These are phyloP conservation scores for Pistacia vera DNA, from an alignment of 345 rosid species.

Conservation along the genomic window DNA sequence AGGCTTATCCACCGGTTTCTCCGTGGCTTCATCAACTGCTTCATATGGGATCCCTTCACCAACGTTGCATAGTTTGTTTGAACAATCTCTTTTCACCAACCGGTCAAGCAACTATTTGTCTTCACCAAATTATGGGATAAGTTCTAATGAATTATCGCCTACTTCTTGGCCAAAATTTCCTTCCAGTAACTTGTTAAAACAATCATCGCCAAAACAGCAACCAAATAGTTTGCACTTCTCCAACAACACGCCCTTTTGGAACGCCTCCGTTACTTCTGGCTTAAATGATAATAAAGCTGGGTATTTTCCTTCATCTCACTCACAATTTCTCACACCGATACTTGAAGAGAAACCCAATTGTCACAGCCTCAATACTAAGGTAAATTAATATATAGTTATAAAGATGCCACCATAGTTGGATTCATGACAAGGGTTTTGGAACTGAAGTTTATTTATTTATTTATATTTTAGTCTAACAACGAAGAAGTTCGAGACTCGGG, in stretches of 20 bases:
- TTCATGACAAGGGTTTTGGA: slow-evolving; percentile 17
- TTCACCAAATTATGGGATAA: slow-evolving; percentile 25
- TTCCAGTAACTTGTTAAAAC: slow-evolving; percentile 33
- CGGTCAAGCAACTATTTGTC: slow-evolving; percentile 37
- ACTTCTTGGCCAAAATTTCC: slow-evolving; percentile 48
- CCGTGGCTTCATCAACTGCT: slow-evolving; percentile 21
- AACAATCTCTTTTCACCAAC: slow-evolving; percentile 39
- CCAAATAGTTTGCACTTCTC: slow-evolving; percentile 44
- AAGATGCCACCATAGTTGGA: not conserved
- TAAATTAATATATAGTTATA: not conserved
- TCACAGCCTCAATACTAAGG: slow-evolving; percentile 31
- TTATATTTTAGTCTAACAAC: slow-evolving; percentile 31
- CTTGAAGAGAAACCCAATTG: slow-evolving; percentile 42
- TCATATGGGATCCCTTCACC: slow-evolving; percentile 43
- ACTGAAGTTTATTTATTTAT: slow-evolving; percentile 10
- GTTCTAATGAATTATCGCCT: slow-evolving; percentile 28
- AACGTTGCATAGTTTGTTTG: slow-evolving; percentile 45
- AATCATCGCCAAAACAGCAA: slow-evolving; percentile 38
- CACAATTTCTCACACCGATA: slow-evolving; percentile 34
- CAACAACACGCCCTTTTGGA: slow-evolving; percentile 49
- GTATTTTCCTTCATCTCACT: slow-evolving; percentile 31
- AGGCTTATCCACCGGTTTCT: slow-evolving; percentile 22
- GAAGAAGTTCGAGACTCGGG: slow-evolving; percentile 45
- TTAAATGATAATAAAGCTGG: slow-evolving; percentile 30
- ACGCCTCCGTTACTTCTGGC: slow-evolving; percentile 32